Evolutionary conservation across 1,284 basidiomycete genomes (phyloP).

Genomic region (Sutorius eximius): DNA sequence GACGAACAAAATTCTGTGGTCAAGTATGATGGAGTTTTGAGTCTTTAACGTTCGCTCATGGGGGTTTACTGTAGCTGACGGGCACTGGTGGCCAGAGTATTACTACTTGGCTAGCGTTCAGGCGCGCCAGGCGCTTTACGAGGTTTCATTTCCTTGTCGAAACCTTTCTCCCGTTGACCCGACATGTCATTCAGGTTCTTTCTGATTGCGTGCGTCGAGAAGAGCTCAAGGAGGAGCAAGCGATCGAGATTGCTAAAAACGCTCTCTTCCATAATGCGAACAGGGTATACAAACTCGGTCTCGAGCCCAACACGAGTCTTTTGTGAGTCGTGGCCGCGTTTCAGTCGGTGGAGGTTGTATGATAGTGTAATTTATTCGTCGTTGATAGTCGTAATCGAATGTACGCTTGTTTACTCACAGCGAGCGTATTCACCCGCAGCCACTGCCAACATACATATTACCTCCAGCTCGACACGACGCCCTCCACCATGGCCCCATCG

Average conservation of each 20-base stretch:
- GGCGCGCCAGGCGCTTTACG: constrained; percentile 57
- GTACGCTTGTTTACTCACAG: neutral
- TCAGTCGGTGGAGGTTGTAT: neutral
- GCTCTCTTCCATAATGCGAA: constrained; percentile 35
- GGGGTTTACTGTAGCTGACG: constrained; percentile 53
- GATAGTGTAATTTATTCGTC: no score
- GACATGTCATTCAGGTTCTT: constrained; percentile 21
- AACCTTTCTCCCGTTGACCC: neutral
- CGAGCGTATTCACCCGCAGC: neutral
- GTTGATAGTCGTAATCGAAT: neutral
- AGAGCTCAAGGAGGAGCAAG: constrained; percentile 30
- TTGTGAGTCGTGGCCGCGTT: constrained; percentile 2
- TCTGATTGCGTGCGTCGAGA: constrained; percentile 21
- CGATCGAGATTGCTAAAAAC: constrained; percentile 27
- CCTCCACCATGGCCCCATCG: constrained; percentile 7
- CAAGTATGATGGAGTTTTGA: constrained; percentile 51
- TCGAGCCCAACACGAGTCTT: constrained; percentile 26
- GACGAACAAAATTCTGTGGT: constrained; percentile 77
- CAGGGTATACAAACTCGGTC: constrained; percentile 26
- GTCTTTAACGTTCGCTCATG: constrained; percentile 1
- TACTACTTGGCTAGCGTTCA: constrained; percentile 68
- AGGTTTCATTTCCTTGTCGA: constrained; percentile 38
- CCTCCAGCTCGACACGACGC: neutral
- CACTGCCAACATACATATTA: no score
- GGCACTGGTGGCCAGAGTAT: constrained; percentile 76